Conservation (phyloP, 2,329 filamentous ascomycete species). For the Pestalotiopsis sp. region DNA sequence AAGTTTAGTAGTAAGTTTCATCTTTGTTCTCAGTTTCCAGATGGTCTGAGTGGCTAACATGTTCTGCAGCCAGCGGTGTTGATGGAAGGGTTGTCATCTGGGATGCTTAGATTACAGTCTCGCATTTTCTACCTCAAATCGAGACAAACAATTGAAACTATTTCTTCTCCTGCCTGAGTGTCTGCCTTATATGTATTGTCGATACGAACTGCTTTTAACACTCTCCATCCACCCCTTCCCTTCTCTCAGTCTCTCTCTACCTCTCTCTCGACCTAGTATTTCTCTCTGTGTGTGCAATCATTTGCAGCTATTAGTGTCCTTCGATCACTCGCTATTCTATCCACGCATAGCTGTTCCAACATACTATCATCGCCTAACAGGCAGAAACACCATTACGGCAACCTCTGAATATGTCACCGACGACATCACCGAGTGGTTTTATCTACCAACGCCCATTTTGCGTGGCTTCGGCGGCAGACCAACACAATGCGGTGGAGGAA, state of each 20-base stretch:
- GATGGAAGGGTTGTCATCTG: constrained; percentile 82
- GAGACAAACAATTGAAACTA: constrained; percentile 3
- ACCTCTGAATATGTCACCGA: constrained; percentile 12
- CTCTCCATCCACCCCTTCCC: neutral
- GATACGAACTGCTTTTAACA: neutral
- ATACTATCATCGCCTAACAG: neutral
- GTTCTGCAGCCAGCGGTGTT: constrained; percentile 69
- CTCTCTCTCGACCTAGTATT: neutral
- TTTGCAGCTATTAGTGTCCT: no score
- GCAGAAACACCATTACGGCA: neutral
- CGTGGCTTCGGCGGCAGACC: neutral
- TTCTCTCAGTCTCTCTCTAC: neutral
- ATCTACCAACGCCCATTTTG: constrained; percentile 8
- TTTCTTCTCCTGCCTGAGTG: neutral
- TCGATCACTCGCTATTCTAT: no score
- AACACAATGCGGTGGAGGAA: neutral
- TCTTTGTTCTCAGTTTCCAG: constrained; percentile 14
- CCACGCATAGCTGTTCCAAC: neutral
- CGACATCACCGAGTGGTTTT: constrained; percentile 18
- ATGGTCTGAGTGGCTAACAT: constrained; percentile 27
- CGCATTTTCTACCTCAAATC: constrained; percentile 17
- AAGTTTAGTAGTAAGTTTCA: constrained; percentile 82
- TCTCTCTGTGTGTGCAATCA: no score
- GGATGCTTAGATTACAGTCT: constrained; percentile 52
- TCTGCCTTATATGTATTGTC: neutral